Evolutionary conservation across 179 eudicot genomes (phyloP), one percentile per base, ranked within the genome.

Genomic region (Spergularia azorica): DNA sequence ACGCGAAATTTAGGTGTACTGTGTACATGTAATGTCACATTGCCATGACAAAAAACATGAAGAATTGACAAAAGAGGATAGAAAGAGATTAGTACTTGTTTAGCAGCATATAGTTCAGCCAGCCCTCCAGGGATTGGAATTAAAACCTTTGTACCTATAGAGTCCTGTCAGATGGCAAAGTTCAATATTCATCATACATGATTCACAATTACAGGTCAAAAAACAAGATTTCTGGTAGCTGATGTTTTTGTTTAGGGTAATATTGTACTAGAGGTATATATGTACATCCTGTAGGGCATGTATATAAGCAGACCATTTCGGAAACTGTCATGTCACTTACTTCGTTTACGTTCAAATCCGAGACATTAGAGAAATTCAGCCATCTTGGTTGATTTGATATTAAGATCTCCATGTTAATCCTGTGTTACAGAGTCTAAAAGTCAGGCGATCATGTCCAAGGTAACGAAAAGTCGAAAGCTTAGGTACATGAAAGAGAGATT

Each of bases 321-420:
- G 2, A 26, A 26, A 26, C 32, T 26, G 32, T 26, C 32, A 1
- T 0, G 32, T 4, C 13, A 67, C 85, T 75, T 76, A 90, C 95
- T 61, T 90, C 84, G n/a, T 79, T 62, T 2, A 78, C 39, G 69
- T 80, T 79, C 68, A 86, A 70, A 73, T 86, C 89, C 6, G 90
- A 87, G 76, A 80, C 80, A 41, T 85, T 87, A 14, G 91, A 84
- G 86, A 84, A 89, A 82, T 90, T 91, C 26, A 95, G 52, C 99
- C 99, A 93, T 77, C 84, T 87, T 15, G 92, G 87, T 77, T 95
- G 97, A 76, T 87, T 91, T 32, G 97, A 87, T 68, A 93, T 74
- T 59, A 95, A 52, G 59, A 86, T 77, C 70, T 90, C 87, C 80
- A 91, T 90, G 76, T 89, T 87, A 68, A 91, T 86, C 87, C 98